Percentiles rank a stretch among this genome's conserved stretches.
Conservation (phyloP, 345 rosid genomes). For the Syzygium grande region DNA sequence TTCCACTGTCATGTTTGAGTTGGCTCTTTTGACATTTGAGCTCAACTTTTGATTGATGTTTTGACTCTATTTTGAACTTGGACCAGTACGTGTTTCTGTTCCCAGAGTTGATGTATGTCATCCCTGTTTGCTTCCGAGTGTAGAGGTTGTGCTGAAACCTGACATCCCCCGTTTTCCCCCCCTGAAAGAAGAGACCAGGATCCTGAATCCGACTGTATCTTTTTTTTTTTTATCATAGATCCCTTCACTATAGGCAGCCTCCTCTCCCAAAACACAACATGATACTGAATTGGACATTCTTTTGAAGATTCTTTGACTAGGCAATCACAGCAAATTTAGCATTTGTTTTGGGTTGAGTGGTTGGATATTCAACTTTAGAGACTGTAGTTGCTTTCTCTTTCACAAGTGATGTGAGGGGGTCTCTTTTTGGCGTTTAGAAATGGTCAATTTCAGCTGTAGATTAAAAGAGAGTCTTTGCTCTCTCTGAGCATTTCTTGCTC, state of each 20-base stretch:
- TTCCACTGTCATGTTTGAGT: not conserved
- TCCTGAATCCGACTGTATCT: not conserved
- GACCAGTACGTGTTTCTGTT: not conserved
- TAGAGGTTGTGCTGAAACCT: not conserved
- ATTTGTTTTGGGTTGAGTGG: not conserved
- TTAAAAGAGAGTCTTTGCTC: constrained; percentile 8
- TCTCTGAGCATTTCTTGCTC: constrained; percentile 12
- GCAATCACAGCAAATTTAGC: not conserved
- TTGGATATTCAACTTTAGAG: not conserved
- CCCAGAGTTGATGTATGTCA: not conserved
- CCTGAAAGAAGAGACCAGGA: not conserved
- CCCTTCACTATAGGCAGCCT: not conserved
- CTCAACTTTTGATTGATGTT: not conserved
- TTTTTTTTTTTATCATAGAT: not conserved
- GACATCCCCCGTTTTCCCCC: not conserved
- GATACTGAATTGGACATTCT: not conserved
- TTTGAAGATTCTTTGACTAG: not conserved
- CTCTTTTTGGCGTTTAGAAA: constrained; percentile 14
- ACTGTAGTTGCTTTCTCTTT: constrained; percentile 1
- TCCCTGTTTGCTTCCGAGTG: not conserved
- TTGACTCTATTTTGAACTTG: not conserved
- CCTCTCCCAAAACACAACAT: not conserved
- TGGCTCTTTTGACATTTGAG: constrained; percentile 2
- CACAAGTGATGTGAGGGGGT: not conserved
- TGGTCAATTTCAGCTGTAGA: constrained; percentile 20